Conservation (phyloP, 2,329 filamentous ascomycete species). For the Beauveria caledonica region DNA sequence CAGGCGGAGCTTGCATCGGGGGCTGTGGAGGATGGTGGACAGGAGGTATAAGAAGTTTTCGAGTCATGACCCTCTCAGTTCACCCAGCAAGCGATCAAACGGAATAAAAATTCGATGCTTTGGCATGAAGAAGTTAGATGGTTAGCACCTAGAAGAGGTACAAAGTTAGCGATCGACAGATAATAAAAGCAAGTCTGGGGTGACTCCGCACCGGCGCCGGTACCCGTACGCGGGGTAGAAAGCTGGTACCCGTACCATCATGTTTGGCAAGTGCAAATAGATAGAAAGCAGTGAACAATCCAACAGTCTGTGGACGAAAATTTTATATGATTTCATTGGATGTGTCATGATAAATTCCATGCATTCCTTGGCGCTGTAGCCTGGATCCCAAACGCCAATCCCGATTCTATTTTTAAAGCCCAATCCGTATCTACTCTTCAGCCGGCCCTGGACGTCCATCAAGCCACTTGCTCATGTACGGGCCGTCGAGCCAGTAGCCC, state of each 20-base stretch:
- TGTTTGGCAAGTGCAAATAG: too few species aligned
- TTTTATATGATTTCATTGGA: not conserved
- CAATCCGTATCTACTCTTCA: not conserved
- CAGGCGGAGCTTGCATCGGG: not conserved
- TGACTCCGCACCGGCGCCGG: conserved; percentile 3
- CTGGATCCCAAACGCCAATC: not conserved
- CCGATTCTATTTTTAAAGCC: not conserved
- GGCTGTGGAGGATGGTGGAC: not conserved
- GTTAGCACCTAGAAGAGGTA: not conserved
- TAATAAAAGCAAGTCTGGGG: not conserved
- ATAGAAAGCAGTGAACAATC: too few species aligned
- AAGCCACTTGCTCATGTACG: conserved; percentile 66
- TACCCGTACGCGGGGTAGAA: conserved; percentile 5
- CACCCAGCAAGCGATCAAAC: not conserved
- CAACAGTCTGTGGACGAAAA: not conserved
- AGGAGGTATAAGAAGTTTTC: not conserved
- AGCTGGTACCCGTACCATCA: not conserved
- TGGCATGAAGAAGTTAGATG: not conserved
- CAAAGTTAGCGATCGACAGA: not conserved
- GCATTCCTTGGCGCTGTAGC: not conserved
- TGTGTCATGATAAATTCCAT: not conserved
- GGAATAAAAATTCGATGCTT: not conserved
- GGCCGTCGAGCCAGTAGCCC: conserved; percentile 88
- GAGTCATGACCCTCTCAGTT: not conserved
- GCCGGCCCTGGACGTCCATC: conserved; percentile 30